Evolutionary conservation across 2,329 filamentous ascomycete species (phyloP).

Genomic region (Reticulascus tulasneorum): DNA sequence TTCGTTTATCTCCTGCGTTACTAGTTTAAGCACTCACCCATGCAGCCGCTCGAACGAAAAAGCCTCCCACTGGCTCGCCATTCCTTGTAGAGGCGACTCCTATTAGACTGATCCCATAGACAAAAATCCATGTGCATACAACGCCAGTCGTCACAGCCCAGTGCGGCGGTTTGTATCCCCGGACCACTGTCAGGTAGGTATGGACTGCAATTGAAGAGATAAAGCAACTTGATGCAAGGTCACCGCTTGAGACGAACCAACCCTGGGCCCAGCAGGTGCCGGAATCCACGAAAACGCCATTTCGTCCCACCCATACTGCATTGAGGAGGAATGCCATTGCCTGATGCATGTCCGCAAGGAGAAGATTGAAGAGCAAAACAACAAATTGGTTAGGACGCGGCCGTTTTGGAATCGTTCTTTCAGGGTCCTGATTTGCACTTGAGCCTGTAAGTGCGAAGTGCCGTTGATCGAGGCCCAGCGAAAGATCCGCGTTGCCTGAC

Average conservation of each 20-base stretch:
- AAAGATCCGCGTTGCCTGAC: conserved; percentile 16
- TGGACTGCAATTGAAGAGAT: conserved; percentile 54
- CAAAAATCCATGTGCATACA: conserved; percentile 43
- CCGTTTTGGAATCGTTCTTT: too few species aligned
- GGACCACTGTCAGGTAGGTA: conserved; percentile 51
- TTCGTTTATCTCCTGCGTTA: not conserved
- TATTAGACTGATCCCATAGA: conserved; percentile 3
- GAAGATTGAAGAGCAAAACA: conserved; percentile 55
- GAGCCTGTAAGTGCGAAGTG: conserved; percentile 13
- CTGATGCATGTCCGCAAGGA: conserved; percentile 56
- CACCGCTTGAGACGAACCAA: conserved; percentile 55
- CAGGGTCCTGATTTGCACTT: conserved; percentile 1
- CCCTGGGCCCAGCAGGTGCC: conserved; percentile 50
- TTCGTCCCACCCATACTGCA: conserved; percentile 43
- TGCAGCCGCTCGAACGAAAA: conserved; percentile 51
- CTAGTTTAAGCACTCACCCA: conserved; percentile 44
- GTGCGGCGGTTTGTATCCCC: conserved; percentile 42
- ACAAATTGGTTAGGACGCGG: conserved; percentile 49
- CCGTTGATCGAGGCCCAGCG: conserved; percentile 17
- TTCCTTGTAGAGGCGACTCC: conserved; percentile 8
- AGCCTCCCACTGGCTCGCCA: conserved; percentile 1
- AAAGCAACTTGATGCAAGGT: conserved; percentile 54
- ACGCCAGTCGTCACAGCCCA: conserved; percentile 39
- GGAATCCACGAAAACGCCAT: conserved; percentile 44
- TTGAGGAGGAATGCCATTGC: conserved; percentile 52